These are phyloP conservation scores for Lithocarpus polystachyus DNA, from an alignment of 306 rosid genomes.

Conservation along the genomic window DNA sequence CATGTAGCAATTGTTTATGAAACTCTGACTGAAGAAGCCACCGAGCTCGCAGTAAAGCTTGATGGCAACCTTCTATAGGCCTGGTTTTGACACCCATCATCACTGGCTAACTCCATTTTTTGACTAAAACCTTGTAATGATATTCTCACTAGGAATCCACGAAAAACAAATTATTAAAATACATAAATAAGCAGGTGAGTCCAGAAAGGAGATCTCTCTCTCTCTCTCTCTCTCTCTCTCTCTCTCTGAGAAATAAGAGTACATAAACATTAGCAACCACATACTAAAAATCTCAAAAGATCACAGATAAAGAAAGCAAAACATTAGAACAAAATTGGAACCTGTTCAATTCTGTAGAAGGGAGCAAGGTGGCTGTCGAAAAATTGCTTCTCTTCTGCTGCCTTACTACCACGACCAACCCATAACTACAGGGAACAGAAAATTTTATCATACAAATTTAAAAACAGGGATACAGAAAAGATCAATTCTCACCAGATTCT, in stretches of 20 bases:
- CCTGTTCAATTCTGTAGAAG: slow-evolving; percentile 97
- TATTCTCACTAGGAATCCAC: not conserved
- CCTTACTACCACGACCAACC: slow-evolving; percentile 94
- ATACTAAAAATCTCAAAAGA: not conserved
- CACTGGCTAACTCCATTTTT: not conserved
- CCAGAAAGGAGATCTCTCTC: too few relatives aligned
- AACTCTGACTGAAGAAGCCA: not conserved
- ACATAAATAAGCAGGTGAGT: not conserved
- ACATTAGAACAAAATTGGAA: slow-evolving; percentile 4
- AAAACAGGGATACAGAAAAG: slow-evolving; percentile 13
- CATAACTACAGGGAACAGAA: slow-evolving; percentile 64
- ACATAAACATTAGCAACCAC: slow-evolving; percentile 8
- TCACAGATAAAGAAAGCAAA: slow-evolving; percentile 1
- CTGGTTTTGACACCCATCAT: not conserved
- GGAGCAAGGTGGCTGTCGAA: slow-evolving; percentile 94
- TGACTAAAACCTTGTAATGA: not conserved
- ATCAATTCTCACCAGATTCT: slow-evolving; percentile 6
- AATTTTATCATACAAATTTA: not conserved
- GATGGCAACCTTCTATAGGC: not conserved
- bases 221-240: too few relatives aligned
- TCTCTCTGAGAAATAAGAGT: not conserved
- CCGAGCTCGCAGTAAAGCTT: not conserved
- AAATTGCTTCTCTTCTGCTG: slow-evolving; percentile 85
- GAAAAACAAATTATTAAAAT: not conserved
- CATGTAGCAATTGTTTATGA: not conserved